These are phyloP conservation scores for Bacidia gigantensis DNA, from an alignment of 495 filamentous ascomycete genomes.

Conservation along the genomic window DNA sequence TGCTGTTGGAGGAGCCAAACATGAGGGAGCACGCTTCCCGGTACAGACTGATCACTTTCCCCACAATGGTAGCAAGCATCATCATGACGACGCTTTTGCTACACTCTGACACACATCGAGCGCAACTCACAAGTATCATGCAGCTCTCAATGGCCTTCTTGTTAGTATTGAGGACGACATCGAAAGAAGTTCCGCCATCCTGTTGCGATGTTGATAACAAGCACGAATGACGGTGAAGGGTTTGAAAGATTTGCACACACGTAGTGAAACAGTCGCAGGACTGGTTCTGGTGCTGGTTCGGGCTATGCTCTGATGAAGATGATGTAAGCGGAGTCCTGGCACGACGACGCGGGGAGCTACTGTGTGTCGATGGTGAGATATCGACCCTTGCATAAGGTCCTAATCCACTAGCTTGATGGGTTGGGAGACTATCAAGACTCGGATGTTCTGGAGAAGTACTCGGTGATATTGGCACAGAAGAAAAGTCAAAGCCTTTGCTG, in stretches of 20 bases:
- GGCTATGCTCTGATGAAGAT: background rate
- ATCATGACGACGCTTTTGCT: slow-evolving; percentile 31
- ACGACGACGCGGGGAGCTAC: too few species aligned
- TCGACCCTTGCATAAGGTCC: too few species aligned
- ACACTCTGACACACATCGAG: slow-evolving; percentile 11
- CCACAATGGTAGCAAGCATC: slow-evolving; percentile 34
- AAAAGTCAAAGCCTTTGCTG: slow-evolving; percentile 1
- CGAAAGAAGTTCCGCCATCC: slow-evolving; percentile 24
- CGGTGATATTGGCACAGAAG: slow-evolving; percentile 1
- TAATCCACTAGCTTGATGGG: too few species aligned
- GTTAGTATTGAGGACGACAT: slow-evolving; percentile 31
- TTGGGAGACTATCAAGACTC: too few species aligned
- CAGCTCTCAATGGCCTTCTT: slow-evolving; percentile 36
- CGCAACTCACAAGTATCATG: slow-evolving; percentile 30
- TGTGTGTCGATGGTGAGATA: too few species aligned
- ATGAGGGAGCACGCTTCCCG: slow-evolving; percentile 24
- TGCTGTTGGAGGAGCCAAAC: slow-evolving; percentile 21
- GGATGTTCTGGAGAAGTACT: too few species aligned
- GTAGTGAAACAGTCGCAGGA: slow-evolving; percentile 33
- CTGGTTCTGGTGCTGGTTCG: too few species aligned
- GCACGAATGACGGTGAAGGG: slow-evolving; percentile 32
- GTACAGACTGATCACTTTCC: slow-evolving; percentile 35
- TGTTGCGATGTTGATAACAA: slow-evolving; percentile 14
- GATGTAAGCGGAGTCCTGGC: too few species aligned
- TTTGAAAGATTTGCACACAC: slow-evolving; percentile 32